These are phyloP conservation scores for Rubia yunnanensis DNA, from an alignment of 257 asterid species.

Conservation along the genomic window DNA sequence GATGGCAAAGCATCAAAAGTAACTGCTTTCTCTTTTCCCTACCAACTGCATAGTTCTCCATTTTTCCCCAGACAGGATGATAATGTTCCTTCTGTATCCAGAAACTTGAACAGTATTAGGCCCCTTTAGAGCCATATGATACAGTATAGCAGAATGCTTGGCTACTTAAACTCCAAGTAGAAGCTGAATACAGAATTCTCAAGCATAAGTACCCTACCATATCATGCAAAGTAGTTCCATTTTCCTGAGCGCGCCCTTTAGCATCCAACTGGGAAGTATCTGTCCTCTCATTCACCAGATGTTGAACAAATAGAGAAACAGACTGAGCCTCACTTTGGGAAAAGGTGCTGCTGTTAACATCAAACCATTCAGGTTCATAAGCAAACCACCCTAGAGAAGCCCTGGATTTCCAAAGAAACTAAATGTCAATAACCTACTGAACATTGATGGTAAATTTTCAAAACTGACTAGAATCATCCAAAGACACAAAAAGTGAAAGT, in stretches of 20 bases:
- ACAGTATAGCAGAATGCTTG: neutral
- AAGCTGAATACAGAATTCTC: conserved; percentile 7
- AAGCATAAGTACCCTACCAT: conserved; percentile 44
- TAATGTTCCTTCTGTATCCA: conserved; percentile 59
- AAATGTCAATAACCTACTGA: neutral
- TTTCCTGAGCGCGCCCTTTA: conserved; percentile 46
- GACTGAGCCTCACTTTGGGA: conserved; percentile 92
- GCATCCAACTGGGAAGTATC: conserved; percentile 51
- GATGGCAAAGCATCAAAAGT: conserved; percentile 89
- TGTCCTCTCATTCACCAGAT: conserved; percentile 60
- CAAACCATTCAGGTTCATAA: conserved; percentile 86
- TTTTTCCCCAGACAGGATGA: conserved; percentile 98
- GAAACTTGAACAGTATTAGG: conserved; percentile 15
- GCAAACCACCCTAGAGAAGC: conserved; percentile 95
- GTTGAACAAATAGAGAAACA: conserved; percentile 63
- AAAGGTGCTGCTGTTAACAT: conserved; percentile 62
- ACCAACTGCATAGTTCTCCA: conserved; percentile 76
- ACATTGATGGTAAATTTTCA: neutral
- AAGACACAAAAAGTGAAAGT: neutral
- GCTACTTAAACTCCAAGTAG: conserved; percentile 3
- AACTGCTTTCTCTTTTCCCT: conserved; percentile 86
- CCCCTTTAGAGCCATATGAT: conserved; percentile 3
- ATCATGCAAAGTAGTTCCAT: conserved; percentile 54
- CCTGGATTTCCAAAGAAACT: conserved; percentile 33
- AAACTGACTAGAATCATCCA: neutral